These are phyloP conservation scores for Pleurotus giganteus DNA, from an alignment of 768 basidiomycete genomes.

Conservation along the genomic window DNA sequence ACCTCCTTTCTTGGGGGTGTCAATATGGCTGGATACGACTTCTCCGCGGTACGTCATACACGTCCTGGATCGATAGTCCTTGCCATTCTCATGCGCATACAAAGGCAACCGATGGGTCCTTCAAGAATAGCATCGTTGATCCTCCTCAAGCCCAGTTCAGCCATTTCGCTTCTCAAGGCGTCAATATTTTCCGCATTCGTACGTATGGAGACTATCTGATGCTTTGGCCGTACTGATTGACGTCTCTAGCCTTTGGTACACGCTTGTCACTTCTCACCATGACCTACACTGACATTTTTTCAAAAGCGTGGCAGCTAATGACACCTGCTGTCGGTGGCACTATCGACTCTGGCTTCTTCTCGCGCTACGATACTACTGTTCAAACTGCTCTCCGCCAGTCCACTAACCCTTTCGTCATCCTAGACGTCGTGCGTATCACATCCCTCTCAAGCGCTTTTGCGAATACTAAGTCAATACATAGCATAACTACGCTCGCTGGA, in stretches of 20 bases:
- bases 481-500: constrained; percentile 64
- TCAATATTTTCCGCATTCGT: constrained; percentile 44
- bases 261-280: constrained; percentile 14
- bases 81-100: constrained; percentile 12
- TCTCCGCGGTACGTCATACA: constrained; percentile 32
- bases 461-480: constrained; percentile 13
- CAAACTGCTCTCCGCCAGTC: constrained; percentile 42
- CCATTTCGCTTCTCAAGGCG: constrained; percentile 48
- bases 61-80: neutral
- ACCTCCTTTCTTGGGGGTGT: constrained; percentile 44
- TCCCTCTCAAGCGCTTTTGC: neutral
- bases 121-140: constrained; percentile 31
- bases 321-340: constrained; percentile 47
- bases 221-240: neutral
- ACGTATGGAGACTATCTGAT: constrained; percentile 6
- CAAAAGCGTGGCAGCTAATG: constrained; percentile 53
- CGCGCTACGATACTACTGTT: constrained; percentile 45
- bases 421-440: constrained; percentile 39
- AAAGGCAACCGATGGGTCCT: constrained; percentile 45
- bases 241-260: constrained; percentile 28
- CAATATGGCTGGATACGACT: constrained; percentile 48
- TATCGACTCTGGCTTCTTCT: constrained; percentile 43
- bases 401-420: constrained; percentile 42
- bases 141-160: constrained; percentile 44
- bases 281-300: constrained; percentile 9